These are phyloP conservation scores for Boletus rubroflammeus DNA, from an alignment of 768 basidiomycete species.

Conservation along the genomic window DNA sequence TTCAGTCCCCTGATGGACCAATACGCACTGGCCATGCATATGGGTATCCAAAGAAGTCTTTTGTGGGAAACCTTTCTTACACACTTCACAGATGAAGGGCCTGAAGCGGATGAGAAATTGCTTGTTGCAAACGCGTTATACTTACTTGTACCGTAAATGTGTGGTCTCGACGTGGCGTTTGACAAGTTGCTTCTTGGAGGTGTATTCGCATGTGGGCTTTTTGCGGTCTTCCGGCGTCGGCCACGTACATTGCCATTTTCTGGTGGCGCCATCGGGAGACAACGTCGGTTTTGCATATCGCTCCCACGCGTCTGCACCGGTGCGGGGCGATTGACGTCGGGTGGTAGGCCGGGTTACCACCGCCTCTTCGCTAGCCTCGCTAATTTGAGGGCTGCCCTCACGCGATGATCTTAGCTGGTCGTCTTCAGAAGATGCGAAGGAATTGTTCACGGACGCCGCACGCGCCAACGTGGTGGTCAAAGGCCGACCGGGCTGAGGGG, in stretches of 20 bases:
- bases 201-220: conserved; percentile 38
- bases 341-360: conserved; percentile 11
- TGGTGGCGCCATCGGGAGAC: conserved; percentile 32
- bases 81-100: conserved; percentile 49
- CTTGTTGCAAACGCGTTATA: conserved; percentile 8
- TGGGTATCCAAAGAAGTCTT: conserved; percentile 59
- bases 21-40: conserved; percentile 48
- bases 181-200: conserved; percentile 59
- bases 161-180: conserved; percentile 65
- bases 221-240: conserved; percentile 32
- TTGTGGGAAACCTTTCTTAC: conserved; percentile 54
- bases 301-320: conserved; percentile 32
- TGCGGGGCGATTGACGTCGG: conserved; percentile 27
- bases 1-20: not conserved
- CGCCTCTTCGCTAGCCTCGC: conserved; percentile 31
- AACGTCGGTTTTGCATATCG: conserved; percentile 33
- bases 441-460: conserved; percentile 15
- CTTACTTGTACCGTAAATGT: conserved; percentile 59
- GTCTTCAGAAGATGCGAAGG: conserved; percentile 28
- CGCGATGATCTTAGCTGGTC: conserved; percentile 28
- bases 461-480: conserved; percentile 8
- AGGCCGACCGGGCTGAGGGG: conserved; percentile 7
- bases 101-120: conserved; percentile 32
- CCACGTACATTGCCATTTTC: conserved; percentile 43
- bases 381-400: conserved; percentile 29